phyloP scores from a whole-genome alignment of 225 moss, liverwort and hornwort genomes.

The Ulota crispa region DNA sequence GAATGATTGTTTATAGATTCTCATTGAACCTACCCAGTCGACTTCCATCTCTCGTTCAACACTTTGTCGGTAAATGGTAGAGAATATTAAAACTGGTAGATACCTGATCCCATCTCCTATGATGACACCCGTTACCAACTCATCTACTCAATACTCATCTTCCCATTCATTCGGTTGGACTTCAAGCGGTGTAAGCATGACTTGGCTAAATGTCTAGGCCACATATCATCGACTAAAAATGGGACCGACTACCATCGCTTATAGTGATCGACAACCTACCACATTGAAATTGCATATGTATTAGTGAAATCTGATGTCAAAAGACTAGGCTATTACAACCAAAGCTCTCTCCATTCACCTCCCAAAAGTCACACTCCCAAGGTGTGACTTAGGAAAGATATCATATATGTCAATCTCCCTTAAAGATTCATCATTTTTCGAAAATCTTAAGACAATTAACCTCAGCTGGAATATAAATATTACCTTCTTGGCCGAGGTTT shows the following conservation, averaged over 20 bases:
- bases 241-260: neutral
- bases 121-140: neutral
- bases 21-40: neutral
- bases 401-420: neutral
- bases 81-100: neutral
- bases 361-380: neutral
- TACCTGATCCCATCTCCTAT: neutral
- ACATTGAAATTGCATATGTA: neutral
- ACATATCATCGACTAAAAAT: neutral
- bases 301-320: neutral
- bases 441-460: neutral
- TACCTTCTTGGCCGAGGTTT: slow-evolving; percentile 44
- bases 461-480: neutral
- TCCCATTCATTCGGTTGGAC: neutral
- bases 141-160: neutral
- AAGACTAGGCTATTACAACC: neutral
- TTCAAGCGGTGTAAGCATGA: neutral
- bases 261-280: neutral
- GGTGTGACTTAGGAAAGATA: too few relatives aligned
- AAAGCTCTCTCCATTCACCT: neutral
- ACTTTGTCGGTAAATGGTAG: neutral
- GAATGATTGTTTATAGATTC: neutral
- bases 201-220: neutral
- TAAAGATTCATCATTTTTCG: neutral
- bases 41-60: neutral